A percentile compares a stretch with the other conserved stretches of the same genome.
These are phyloP conservation scores for Plasmodium malariae DNA, from an alignment of 169 alveolate species.

Conservation along the genomic window DNA sequence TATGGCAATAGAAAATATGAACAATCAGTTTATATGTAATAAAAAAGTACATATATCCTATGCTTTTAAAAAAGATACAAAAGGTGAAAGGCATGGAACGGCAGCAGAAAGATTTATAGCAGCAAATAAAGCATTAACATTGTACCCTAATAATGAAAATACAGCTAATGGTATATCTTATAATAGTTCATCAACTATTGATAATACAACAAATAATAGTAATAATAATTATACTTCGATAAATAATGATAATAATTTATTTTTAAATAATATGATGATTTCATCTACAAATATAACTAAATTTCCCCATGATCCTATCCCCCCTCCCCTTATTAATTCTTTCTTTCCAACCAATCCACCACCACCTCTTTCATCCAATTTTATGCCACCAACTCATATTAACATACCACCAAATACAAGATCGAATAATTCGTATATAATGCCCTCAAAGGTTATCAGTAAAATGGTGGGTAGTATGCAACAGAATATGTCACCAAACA, in stretches of 20 bases:
- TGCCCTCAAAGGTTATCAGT: conserved; percentile 33
- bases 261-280: conserved; percentile 5
- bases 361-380: conserved; percentile 25
- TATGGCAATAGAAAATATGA: conserved; percentile 97
- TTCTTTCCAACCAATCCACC: conserved; percentile 29
- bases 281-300: conserved; percentile 15
- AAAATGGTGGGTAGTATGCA: conserved; percentile 27
- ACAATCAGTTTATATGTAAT: conserved; percentile 96
- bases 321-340: conserved; percentile 48
- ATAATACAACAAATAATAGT: conserved; percentile 31
- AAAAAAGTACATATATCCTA: conserved; percentile 97
- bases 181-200: conserved; percentile 30
- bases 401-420: conserved; percentile 26
- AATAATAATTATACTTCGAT: conserved; percentile 25
- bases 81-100: conserved; percentile 93
- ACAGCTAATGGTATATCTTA: conserved; percentile 63
- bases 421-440: conserved; percentile 2
- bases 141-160: conserved; percentile 75
- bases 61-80: conserved; percentile 98
- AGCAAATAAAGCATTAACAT: conserved; percentile 86
- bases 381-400: conserved; percentile 9
- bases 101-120: conserved; percentile 94
- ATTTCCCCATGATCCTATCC: conserved; percentile 45
- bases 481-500: background rate
- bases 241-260: conserved; percentile 16